phyloP scores from a whole-genome alignment of 139 green algal species.

The Desmodesmus armatus region DNA sequence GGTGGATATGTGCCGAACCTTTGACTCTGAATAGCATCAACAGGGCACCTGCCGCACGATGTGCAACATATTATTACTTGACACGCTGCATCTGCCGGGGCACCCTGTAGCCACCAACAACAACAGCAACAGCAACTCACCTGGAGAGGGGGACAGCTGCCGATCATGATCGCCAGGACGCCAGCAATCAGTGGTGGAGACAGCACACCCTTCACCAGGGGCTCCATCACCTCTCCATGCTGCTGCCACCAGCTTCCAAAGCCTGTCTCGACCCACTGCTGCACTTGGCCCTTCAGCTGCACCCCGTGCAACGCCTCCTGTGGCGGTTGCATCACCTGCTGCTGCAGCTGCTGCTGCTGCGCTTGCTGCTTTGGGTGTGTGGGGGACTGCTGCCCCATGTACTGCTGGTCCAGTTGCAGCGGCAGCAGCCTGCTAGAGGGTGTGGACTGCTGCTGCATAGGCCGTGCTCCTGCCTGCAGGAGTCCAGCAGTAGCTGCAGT shows the following conservation, averaged over 20 bases:
- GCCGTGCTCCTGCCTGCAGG: too few relatives aligned
- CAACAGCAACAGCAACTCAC: background rate
- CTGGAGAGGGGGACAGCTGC: constrained; percentile 27
- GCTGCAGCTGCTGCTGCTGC: constrained; percentile 14
- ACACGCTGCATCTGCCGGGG: too few relatives aligned
- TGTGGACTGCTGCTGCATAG: too few relatives aligned
- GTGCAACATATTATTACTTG: too few relatives aligned
- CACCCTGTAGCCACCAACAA: too few relatives aligned
- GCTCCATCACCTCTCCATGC: background rate
- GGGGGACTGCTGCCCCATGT: background rate
- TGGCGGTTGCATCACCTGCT: background rate
- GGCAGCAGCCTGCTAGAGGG: too few relatives aligned
- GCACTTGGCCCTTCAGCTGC: constrained; percentile 2
- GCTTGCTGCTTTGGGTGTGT: background rate
- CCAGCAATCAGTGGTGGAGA: constrained; percentile 22
- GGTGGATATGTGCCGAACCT: too few relatives aligned
- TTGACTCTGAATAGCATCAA: too few relatives aligned
- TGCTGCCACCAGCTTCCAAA: background rate
- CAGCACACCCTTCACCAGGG: background rate
- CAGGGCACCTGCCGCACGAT: too few relatives aligned
- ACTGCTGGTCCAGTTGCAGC: background rate
- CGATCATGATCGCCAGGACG: constrained; percentile 11
- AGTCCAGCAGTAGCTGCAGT: too few relatives aligned
- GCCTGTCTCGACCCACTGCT: background rate
- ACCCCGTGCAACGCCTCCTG: background rate